Evolutionary conservation across 2,329 filamentous ascomycete species (phyloP), one percentile per base, ranked within the genome.

Genomic region (Aspergillus japonicus): DNA sequence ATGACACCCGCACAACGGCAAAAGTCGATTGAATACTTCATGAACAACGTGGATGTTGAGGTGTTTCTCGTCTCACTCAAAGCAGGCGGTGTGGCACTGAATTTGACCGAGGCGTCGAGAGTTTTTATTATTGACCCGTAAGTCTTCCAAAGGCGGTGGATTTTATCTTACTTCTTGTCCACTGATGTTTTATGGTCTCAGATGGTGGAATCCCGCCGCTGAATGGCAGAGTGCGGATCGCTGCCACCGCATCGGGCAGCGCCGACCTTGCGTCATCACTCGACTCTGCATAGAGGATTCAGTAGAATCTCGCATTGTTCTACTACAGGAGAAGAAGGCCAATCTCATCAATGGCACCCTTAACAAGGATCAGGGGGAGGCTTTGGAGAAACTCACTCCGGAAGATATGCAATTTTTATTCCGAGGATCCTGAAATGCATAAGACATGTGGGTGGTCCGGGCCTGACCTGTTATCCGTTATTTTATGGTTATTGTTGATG

Each of bases 161-260:
- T 16, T 16, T n/a, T 29, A 31, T 14, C 31, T 55, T 33, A 21
- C n/a, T 47, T 39, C 5, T n/a, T n/a, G 24, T 42, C 68, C 48
- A 39, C 58, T 64, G 50, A 75, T 75, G 4, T 26, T 60, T 33
- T 62, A 39, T 5, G 29, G 60, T 26, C 63, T 35, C 66, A 92
- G 90, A 67, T 98, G 95, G 95, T 99, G 95, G 95, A 98, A 98
- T 68, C 95, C 95, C n/a, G 93, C 93, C n/a, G 94, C 94, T 0
- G 95, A 99, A 78, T 99, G 95, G 95, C 95, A 99, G 78, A 95
- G 90, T 62, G 95, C 95, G 2, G 95, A 99, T 74, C 86, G 91
- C 65, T 92, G 90, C 71, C 95, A 98, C 77, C 92, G 95, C 58
- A 99, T 98, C 67, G 95, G 95, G 33, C 95, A 99, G 80, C 91